phyloP scores from a whole-genome alignment of 129 eudicot species.

The Glebionis coronaria region DNA sequence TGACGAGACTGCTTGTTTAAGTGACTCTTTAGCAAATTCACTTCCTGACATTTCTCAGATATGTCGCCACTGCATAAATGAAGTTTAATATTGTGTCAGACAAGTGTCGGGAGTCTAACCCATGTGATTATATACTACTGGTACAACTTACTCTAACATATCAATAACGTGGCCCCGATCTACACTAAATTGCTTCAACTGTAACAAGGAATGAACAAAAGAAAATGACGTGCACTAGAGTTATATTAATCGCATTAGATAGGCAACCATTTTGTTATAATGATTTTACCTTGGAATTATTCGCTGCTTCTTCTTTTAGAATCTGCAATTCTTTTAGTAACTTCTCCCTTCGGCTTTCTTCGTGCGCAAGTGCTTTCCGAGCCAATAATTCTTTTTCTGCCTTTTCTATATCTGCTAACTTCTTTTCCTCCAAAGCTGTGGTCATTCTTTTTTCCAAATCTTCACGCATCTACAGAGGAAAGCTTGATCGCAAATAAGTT shows the following conservation, averaged over 20 bases:
- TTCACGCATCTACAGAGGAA: conserved; percentile 45
- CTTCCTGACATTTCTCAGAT: conserved; percentile 57
- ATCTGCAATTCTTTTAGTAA: conserved; percentile 44
- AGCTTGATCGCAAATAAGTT: neutral
- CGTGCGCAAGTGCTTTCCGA: conserved; percentile 29
- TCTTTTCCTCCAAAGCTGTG: conserved; percentile 30
- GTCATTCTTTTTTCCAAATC: conserved; percentile 27
- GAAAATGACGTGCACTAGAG: neutral
- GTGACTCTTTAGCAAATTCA: conserved; percentile 53
- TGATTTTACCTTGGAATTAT: conserved; percentile 54
- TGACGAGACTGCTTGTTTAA: conserved; percentile 38
- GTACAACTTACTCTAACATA: conserved; percentile 15
- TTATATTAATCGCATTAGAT: neutral
- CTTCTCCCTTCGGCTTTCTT: conserved; percentile 48
- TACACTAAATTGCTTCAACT: conserved; percentile 65
- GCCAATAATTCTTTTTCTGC: conserved; percentile 34
- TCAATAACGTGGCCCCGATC: conserved; percentile 57
- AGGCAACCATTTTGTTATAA: neutral
- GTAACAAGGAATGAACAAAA: conserved; percentile 12
- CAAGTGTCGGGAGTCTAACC: no score
- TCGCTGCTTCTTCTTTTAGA: conserved; percentile 56
- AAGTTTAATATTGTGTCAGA: no score
- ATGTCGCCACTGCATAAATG: conserved; percentile 59
- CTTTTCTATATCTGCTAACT: conserved; percentile 40
- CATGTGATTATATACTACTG: no score